These are phyloP conservation scores for Sarocladiaceae sp. DNA, from an alignment of 2,329 filamentous ascomycete species.

Conservation along the genomic window DNA sequence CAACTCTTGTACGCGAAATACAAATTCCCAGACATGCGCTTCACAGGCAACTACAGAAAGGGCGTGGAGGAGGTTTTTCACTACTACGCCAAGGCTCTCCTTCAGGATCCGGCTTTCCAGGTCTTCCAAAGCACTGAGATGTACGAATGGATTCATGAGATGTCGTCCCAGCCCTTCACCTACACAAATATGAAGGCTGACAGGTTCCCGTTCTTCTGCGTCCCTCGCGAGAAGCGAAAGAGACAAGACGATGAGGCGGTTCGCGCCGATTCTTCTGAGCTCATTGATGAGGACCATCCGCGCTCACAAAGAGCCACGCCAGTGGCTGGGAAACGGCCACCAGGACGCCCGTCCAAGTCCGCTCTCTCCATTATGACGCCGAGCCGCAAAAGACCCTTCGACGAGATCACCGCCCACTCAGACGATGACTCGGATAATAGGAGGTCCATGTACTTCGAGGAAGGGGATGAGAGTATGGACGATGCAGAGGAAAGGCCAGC, in stretches of 20 bases:
- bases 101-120: conserved; percentile 25
- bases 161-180: conserved; percentile 20
- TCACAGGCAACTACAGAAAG: conserved; percentile 31
- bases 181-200: conserved; percentile 21
- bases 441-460: conserved; percentile 26
- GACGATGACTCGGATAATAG: conserved; percentile 28
- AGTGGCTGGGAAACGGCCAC: conserved; percentile 16
- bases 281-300: no score
- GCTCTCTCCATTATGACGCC: conserved; percentile 34
- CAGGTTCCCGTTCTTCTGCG: conserved; percentile 22
- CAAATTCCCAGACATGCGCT: conserved; percentile 19
- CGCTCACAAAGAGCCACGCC: no score
- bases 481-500: conserved; percentile 18
- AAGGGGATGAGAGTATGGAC: conserved; percentile 25
- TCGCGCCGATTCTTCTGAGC: not conserved
- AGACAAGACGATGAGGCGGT: conserved; percentile 6
- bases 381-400: conserved; percentile 38
- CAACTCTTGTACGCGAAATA: conserved; percentile 27
- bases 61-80: conserved; percentile 34
- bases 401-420: conserved; percentile 32
- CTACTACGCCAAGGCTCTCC: conserved; percentile 37
- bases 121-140: conserved; percentile 27
- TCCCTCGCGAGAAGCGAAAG: conserved; percentile 16
- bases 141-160: conserved; percentile 27
- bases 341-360: conserved; percentile 36